Base-by-base conservation (phyloP, 2,329 filamentous ascomycete species). In the Fusarium foetens region DNA sequence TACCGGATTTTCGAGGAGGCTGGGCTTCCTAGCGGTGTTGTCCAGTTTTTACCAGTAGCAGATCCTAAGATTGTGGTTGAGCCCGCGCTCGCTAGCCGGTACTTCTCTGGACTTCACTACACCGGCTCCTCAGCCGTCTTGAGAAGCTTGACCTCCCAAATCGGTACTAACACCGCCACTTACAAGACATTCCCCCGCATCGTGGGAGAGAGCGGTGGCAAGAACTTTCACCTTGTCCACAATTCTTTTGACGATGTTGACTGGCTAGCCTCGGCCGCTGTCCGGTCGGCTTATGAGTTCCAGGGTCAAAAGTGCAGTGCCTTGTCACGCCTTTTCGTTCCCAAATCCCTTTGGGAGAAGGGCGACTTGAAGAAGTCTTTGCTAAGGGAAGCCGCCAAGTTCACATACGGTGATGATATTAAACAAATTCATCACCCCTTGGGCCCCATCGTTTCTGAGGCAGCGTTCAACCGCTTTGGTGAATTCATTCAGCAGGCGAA, bases 201-300 rank as follows among this genome's bases (percentile, higher is more conserved):
- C 45, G 83, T 86, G 8, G 85, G 84, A 64, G 85, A 87, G 80
- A 87, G 84, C 11, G 81, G 83, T 62, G 85, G 85, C 65, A 87
- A 87, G 82, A 87, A 87, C 77, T 86, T 86, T 78, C 84, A 86
- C 70, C 77, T 87, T 27, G 69, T 87, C 54, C 85, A 87, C 36
- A 63, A 63, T 23, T 58, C 52, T 16, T 58, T 27, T 29, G 31
- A 63, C 23, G 52, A 63, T 33, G 38, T 58, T 23, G 52, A 63
- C 27, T 63, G 59, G 39, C 54, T 59, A 10, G 38, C 54, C 14
- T 65, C 41, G 23, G 46, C 59, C 13, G 55, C 62, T 7, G 62
- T 65, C 5, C 46, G 62, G 11, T 60, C 55, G n/a, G 62, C 62
- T 13, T 60, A 35, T 27, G 62, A 55, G 62, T 60, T 35, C 55